phyloP scores from a whole-genome alignment of 257 asterid species.

The Penstemon davidsonii region DNA sequence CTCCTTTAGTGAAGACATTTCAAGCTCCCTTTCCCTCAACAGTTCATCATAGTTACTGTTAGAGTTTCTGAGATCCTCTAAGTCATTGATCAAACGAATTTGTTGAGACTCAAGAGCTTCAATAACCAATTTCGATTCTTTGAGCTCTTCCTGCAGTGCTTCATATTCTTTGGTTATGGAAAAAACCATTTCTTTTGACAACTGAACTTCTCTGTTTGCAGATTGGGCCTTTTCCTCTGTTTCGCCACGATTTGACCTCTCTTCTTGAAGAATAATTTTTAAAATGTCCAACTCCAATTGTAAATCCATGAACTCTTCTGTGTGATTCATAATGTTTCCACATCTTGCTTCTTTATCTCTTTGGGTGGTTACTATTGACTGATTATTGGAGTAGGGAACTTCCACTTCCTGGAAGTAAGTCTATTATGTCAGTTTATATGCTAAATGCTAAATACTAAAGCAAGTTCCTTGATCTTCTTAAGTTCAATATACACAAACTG shows the following conservation, averaged over 20 bases:
- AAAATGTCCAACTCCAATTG: constrained; percentile 90
- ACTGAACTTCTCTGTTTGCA: constrained; percentile 53
- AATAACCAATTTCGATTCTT: constrained; percentile 55
- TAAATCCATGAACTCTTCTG: constrained; percentile 64
- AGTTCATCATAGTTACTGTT: constrained; percentile 45
- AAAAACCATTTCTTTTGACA: constrained; percentile 50
- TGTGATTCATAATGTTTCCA: constrained; percentile 34
- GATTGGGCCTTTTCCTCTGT: constrained; percentile 53
- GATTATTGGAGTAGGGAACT: constrained; percentile 45
- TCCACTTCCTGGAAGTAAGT: constrained; percentile 63
- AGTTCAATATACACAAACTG: constrained; percentile 11
- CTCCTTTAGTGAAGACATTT: constrained; percentile 58
- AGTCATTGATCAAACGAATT: constrained; percentile 60
- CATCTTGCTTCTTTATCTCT: constrained; percentile 36
- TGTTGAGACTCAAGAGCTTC: constrained; percentile 96
- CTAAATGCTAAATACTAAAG: not conserved
- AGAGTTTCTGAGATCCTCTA: constrained; percentile 63
- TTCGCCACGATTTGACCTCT: constrained; percentile 56
- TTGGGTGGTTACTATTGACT: constrained; percentile 30
- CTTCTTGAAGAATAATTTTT: constrained; percentile 76
- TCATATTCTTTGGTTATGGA: constrained; percentile 49
- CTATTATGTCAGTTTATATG: constrained; percentile 27
- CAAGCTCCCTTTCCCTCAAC: constrained; percentile 54
- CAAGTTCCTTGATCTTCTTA: not conserved
- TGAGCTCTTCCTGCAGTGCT: constrained; percentile 58